These are phyloP conservation scores for Podila clonocystis DNA, from an alignment of 192 early-diverging fungal species.

Conservation along the genomic window DNA sequence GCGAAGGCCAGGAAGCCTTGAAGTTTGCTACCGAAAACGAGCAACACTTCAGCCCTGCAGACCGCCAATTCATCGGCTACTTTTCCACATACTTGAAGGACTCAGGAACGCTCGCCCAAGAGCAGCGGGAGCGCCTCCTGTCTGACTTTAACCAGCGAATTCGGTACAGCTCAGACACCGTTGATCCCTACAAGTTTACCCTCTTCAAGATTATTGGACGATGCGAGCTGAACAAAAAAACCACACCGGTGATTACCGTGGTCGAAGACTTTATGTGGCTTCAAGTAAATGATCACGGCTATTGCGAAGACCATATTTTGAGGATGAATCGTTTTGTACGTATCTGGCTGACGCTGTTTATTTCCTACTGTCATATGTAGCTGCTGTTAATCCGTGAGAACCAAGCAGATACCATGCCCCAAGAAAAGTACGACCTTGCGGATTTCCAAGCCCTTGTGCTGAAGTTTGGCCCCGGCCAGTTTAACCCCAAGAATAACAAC, in stretches of 20 bases:
- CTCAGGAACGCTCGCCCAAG: constrained; percentile 55
- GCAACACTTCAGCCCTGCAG: constrained; percentile 63
- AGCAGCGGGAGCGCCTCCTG: constrained; percentile 64
- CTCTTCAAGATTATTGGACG: constrained; percentile 92
- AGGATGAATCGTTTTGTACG: not conserved
- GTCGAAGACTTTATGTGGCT: constrained; percentile 97
- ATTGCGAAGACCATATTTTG: too few relatives aligned
- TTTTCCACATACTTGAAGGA: constrained; percentile 70
- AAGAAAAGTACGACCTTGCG: constrained; percentile 72
- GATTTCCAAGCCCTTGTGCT: constrained; percentile 76
- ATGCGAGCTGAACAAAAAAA: constrained; percentile 79
- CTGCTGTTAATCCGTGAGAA: constrained; percentile 78
- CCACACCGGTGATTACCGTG: constrained; percentile 73
- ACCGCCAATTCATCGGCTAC: constrained; percentile 76
- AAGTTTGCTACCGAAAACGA: constrained; percentile 71
- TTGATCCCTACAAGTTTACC: constrained; percentile 93
- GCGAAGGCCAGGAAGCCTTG: constrained; percentile 72
- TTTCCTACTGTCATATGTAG: constrained; percentile 10
- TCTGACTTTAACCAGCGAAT: constrained; percentile 65
- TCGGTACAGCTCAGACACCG: constrained; percentile 51
- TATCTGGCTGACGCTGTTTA: not conserved
- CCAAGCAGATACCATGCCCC: constrained; percentile 54
- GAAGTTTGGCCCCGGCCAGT: constrained; percentile 76
- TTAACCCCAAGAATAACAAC: constrained; percentile 72
- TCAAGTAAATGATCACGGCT: constrained; percentile 55